Evolutionary conservation across 1,284 basidiomycete species (phyloP).

Genomic region (Cryptococcus sp.): DNA sequence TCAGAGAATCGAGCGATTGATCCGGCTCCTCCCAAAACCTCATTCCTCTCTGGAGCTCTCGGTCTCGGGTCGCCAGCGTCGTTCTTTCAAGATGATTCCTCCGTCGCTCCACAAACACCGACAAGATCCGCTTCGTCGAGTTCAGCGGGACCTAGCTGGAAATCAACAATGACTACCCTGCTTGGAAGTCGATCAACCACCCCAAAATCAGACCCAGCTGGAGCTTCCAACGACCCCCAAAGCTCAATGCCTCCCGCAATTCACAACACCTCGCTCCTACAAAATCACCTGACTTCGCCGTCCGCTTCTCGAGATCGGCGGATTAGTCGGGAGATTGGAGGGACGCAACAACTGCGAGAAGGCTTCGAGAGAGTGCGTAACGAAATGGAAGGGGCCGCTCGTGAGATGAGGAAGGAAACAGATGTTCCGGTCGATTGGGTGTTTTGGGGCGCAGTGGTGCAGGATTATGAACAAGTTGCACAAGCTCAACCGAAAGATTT

Average conservation of each 20-base stretch:
- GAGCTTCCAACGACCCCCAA: conserved; percentile 5
- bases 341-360: conserved; percentile 31
- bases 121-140: conserved; percentile 10
- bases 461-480: conserved; percentile 82
- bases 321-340: conserved; percentile 30
- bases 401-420: conserved; percentile 43
- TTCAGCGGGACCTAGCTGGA: conserved; percentile 19
- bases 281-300: conserved; percentile 22
- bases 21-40: conserved; percentile 16
- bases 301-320: conserved; percentile 34
- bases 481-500: conserved; percentile 70
- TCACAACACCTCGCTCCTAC: not conserved
- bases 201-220: conserved; percentile 1
- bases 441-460: conserved; percentile 95
- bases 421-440: conserved; percentile 54
- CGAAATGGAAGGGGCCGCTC: conserved; percentile 44
- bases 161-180: conserved; percentile 33
- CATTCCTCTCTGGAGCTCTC: conserved; percentile 23
- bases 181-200: conserved; percentile 13
- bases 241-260: conserved; percentile 5
- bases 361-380: conserved; percentile 42
- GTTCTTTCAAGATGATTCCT: not conserved
- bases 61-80: conserved; percentile 16
- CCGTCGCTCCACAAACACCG: not conserved
- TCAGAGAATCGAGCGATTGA: conserved; percentile 9